Evolutionary conservation across 352 stramenopile genomes (phyloP), one percentile per base, ranked within the genome.

Genomic region (Pseudoperonospora humuli): DNA sequence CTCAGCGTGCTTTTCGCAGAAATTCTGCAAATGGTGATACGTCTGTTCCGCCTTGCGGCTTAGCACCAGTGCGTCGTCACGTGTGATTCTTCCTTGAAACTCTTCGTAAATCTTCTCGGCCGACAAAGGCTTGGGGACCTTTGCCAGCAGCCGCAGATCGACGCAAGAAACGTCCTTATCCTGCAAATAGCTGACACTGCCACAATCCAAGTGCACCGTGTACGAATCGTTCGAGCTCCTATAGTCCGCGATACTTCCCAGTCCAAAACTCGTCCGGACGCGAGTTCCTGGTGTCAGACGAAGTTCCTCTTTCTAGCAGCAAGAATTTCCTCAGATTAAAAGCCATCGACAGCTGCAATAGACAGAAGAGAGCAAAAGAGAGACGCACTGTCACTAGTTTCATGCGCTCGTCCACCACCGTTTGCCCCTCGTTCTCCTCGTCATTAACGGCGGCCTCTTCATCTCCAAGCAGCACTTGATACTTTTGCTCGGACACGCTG

Each of bases 1-100:
- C 28, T 84, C 63, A 1, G 73, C 70, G 44, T 91, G 68, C 34
- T 82, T 54, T 32, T 88, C 79, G 23, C 76, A 91, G 29, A 87
- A 75, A 13, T 41, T 44, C 39, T 84, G 65, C n/a, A 89, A 50
- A 18, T 57, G 64, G 0, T 28, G 45, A 39, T 89, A 86, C 27
- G 72, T 67, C 17, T 70, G 54, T 26, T 79, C 59, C 0, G 70
- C 72, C 23, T 77, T 78, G 15, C 39, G 47, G 24, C 68, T 72
- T 15, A 91, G 47, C 49, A 71, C 35, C 3, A 57, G 20, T 4
- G 78, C 78, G 24, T 91, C 76, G 9, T 85, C 73, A 10, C 19
- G 57, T 11, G 67, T 72, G 45, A 91, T 71, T 14, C 72, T 64
- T 13, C 76, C 75, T 26, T 88, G 61, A 28, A 89, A 86, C 40